Evolutionary conservation across 2,329 filamentous ascomycete species (phyloP).

Genomic region (Harringtonia lauricola): DNA sequence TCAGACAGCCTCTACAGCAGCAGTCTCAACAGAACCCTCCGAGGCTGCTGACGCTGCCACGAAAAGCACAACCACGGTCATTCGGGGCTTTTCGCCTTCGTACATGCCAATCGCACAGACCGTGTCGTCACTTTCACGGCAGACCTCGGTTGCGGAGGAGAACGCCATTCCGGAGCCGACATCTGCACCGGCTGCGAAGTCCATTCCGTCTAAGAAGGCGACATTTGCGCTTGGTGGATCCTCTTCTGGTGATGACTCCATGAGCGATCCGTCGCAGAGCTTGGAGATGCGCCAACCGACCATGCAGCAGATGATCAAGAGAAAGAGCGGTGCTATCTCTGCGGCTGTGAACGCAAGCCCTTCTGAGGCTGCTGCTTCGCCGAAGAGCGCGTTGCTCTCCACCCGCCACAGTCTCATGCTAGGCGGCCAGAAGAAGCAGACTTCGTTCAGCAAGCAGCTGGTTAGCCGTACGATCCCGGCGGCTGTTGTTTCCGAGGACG

Average conservation of each 20-base stretch:
- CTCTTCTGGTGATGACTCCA: constrained; percentile 72
- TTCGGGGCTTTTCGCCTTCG: constrained; percentile 77
- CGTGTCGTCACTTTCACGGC: neutral
- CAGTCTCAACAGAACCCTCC: constrained; percentile 17
- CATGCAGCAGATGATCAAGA: constrained; percentile 20
- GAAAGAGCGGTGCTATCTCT: neutral
- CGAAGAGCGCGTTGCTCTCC: constrained; percentile 42
- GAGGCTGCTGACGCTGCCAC: no score
- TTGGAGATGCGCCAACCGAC: constrained; percentile 29
- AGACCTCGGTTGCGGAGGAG: constrained; percentile 13
- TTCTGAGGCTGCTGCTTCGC: constrained; percentile 64
- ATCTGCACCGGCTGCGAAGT: constrained; percentile 48
- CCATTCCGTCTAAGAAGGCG: constrained; percentile 56
- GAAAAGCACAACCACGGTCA: constrained; percentile 44
- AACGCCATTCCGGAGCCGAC: constrained; percentile 48
- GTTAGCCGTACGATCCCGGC: constrained; percentile 53
- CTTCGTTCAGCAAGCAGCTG: constrained; percentile 72
- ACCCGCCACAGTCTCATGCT: constrained; percentile 30
- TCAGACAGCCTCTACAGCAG: no score
- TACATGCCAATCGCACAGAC: constrained; percentile 37
- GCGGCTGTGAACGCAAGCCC: constrained; percentile 27
- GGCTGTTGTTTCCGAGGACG: constrained; percentile 35
- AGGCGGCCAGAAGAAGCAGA: constrained; percentile 55
- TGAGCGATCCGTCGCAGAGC: constrained; percentile 42
- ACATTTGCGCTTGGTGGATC: constrained; percentile 67